Evolutionary conservation across 2,329 filamentous ascomycete genomes (phyloP).

Genomic region (Macrophomina tecta): DNA sequence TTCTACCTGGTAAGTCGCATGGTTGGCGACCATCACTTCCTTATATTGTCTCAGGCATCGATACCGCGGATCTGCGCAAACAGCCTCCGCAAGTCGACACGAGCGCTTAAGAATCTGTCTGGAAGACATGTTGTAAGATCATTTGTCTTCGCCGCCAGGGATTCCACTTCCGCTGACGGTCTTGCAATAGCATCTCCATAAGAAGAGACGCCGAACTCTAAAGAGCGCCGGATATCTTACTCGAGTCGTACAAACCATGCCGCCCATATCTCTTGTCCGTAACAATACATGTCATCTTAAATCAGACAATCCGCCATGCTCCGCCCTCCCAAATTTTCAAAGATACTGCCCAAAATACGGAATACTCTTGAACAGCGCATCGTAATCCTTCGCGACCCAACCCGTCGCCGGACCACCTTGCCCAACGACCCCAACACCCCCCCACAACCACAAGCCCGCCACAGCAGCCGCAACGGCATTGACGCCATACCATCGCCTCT

Average conservation of each 20-base stretch:
- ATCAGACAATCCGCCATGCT: neutral
- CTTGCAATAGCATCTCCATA: neutral
- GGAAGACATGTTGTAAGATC: no score
- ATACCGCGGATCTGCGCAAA: no score
- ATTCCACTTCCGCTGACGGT: neutral
- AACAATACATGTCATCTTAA: neutral
- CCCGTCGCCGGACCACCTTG: slow-evolving; percentile 71
- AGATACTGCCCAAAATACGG: slow-evolving; percentile 63
- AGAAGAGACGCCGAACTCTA: slow-evolving; percentile 6
- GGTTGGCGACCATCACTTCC: no score
- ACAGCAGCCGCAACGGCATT: slow-evolving; percentile 67
- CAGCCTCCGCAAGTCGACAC: no score
- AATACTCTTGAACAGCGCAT: slow-evolving; percentile 71
- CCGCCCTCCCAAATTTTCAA: slow-evolving; percentile 36
- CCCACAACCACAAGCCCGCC: slow-evolving; percentile 77
- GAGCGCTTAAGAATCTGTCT: no score
- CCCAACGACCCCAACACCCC: slow-evolving; percentile 79
- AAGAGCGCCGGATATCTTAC: slow-evolving; percentile 13
- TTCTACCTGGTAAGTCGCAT: no score
- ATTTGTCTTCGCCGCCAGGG: neutral
- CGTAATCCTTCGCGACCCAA: slow-evolving; percentile 82
- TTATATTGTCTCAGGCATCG: no score
- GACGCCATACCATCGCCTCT: slow-evolving; percentile 72
- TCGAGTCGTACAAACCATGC: slow-evolving; percentile 10
- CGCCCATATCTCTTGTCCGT: neutral